phyloP scores from a whole-genome alignment of 2,329 filamentous ascomycete species.

The Talaromyces sp. region DNA sequence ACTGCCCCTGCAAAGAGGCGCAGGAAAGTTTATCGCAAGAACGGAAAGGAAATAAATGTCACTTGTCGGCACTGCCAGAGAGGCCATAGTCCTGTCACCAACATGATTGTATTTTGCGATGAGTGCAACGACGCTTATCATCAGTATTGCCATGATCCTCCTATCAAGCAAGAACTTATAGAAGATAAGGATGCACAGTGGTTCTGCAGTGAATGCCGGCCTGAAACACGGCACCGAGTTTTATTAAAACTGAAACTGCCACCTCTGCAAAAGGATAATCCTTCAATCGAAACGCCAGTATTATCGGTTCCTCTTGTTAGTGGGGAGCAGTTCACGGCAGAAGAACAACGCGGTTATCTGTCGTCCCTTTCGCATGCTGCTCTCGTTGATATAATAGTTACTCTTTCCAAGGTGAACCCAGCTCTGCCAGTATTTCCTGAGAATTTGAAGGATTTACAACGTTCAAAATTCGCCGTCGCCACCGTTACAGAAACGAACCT shows the following conservation, averaged over 20 bases:
- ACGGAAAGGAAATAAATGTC: conserved; percentile 39
- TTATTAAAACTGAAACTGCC: conserved; percentile 21
- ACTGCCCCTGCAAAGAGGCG: conserved; percentile 50
- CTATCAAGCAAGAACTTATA: conserved; percentile 67
- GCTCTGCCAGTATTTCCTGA: conserved; percentile 63
- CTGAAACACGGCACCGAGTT: conserved; percentile 34
- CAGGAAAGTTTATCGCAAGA: conserved; percentile 49
- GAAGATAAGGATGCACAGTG: conserved; percentile 65
- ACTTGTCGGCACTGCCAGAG: conserved; percentile 71
- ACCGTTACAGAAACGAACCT: conserved; percentile 14
- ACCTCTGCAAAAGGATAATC: not conserved
- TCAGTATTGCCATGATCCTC: conserved; percentile 74
- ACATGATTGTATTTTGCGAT: conserved; percentile 83
- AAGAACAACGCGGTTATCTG: conserved; percentile 62
- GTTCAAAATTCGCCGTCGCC: conserved; percentile 27
- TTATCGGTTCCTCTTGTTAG: conserved; percentile 25
- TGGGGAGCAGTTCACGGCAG: conserved; percentile 28
- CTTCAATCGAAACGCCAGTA: not conserved
- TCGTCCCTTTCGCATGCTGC: conserved; percentile 58
- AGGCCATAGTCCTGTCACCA: conserved; percentile 67
- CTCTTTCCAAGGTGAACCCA: conserved; percentile 59
- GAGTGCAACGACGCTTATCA: conserved; percentile 77
- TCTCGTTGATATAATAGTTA: conserved; percentile 63
- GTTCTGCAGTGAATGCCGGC: conserved; percentile 64
- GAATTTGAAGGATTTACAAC: conserved; percentile 28